These are phyloP conservation scores for Apiospora arundinis DNA, from an alignment of 2,329 filamentous ascomycete species.

Conservation along the genomic window DNA sequence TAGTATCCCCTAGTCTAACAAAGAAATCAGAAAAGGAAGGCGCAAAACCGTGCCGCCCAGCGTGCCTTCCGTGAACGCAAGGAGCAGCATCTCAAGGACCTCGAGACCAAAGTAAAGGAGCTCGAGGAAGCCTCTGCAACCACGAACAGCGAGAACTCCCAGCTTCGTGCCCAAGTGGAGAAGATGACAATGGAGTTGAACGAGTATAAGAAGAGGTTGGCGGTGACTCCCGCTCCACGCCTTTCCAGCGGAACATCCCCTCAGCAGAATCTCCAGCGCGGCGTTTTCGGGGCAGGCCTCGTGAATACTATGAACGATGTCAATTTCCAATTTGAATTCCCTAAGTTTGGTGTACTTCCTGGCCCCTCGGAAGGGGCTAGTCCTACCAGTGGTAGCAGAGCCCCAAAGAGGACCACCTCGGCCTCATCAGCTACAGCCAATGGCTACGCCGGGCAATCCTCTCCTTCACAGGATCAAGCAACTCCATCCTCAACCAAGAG, in stretches of 20 bases:
- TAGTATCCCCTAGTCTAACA: conserved; percentile 34
- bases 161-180: conserved; percentile 86
- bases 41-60: conserved; percentile 92
- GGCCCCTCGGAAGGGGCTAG: conserved; percentile 43
- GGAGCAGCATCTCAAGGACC: conserved; percentile 85
- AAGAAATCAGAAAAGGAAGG: conserved; percentile 76
- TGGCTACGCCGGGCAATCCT: conserved; percentile 41
- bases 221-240: conserved; percentile 55
- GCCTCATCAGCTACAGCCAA: conserved; percentile 37
- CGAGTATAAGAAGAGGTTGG: conserved; percentile 88
- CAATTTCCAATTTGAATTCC: conserved; percentile 95
- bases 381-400: conserved; percentile 26
- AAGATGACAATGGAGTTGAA: conserved; percentile 83
- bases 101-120: conserved; percentile 79
- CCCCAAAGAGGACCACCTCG: conserved; percentile 30
- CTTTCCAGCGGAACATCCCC: conserved; percentile 38
- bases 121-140: conserved; percentile 83
- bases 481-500: conserved; percentile 44
- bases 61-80: conserved; percentile 88
- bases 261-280: conserved; percentile 43
- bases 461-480: conserved; percentile 40
- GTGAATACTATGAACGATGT: conserved; percentile 71
- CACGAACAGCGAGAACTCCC: conserved; percentile 83
- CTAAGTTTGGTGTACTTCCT: conserved; percentile 83
- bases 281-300: conserved; percentile 52